Percentiles rank a stretch among this genome's conserved stretches.
Evolutionary conservation across 495 filamentous ascomycete genomes (phyloP).

Genomic region (Beverwykella pulmonaria): DNA sequence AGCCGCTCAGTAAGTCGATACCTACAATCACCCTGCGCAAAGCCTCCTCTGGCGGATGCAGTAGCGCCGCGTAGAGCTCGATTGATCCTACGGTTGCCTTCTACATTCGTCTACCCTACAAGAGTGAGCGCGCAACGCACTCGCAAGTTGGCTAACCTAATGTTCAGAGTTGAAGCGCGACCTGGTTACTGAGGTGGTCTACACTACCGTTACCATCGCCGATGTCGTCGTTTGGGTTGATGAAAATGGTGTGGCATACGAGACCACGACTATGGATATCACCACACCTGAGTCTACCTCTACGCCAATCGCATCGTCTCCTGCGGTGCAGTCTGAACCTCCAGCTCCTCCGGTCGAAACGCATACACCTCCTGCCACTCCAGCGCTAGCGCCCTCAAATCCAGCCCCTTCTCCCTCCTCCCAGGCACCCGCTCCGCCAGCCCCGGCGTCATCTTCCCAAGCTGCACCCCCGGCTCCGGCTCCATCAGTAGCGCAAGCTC

Average conservation of each 20-base stretch:
- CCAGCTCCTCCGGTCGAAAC: slow-evolving; percentile 8
- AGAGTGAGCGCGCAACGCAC: too few relatives aligned
- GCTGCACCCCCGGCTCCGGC: background rate
- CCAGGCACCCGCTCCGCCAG: background rate
- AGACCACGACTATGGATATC: slow-evolving; percentile 27
- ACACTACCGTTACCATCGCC: slow-evolving; percentile 40
- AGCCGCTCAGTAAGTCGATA: slow-evolving; percentile 51
- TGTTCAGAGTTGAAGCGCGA: slow-evolving; percentile 40
- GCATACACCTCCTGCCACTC: too few relatives aligned
- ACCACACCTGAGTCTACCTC: background rate
- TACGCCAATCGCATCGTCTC: background rate
- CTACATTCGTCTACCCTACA: too few relatives aligned
- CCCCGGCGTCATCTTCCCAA: background rate
- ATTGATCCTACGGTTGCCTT: too few relatives aligned
- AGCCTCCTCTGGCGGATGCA: background rate
- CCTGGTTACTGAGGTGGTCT: slow-evolving; percentile 46
- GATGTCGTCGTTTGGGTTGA: slow-evolving; percentile 69
- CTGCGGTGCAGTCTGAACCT: background rate
- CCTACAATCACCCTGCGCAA: background rate
- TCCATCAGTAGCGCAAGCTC: background rate
- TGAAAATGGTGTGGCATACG: slow-evolving; percentile 57
- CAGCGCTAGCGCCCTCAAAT: too few relatives aligned
- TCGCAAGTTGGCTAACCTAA: slow-evolving; percentile 3
- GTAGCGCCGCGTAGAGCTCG: background rate
- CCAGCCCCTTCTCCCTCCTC: background rate